Evolutionary conservation across 2,329 filamentous ascomycete genomes (phyloP).

Genomic region (Pseudocercospora fijiensis): DNA sequence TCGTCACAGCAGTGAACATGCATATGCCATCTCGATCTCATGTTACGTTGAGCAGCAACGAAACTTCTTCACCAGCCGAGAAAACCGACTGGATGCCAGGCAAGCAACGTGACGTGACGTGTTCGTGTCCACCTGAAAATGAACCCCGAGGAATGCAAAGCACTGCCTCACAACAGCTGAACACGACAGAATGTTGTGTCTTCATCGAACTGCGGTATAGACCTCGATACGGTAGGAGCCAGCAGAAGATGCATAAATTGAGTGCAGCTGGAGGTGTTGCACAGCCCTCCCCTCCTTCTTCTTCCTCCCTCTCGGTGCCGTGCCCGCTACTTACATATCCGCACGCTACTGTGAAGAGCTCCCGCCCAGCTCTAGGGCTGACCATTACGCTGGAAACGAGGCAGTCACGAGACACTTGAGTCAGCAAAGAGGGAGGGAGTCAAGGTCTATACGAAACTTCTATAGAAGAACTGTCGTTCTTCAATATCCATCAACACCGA

Average conservation of each 20-base stretch:
- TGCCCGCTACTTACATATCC: neutral
- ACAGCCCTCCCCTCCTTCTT: neutral
- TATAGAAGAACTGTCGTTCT: too few relatives aligned
- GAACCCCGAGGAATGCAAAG: neutral
- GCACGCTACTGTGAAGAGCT: too few relatives aligned
- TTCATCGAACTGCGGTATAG: neutral
- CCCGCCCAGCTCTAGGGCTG: neutral
- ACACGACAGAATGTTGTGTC: neutral
- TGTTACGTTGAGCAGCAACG: neutral
- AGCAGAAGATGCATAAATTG: neutral
- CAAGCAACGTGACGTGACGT: neutral
- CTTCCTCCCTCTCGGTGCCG: neutral
- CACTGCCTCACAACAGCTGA: slow-evolving; percentile 1
- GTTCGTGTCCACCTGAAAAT: neutral
- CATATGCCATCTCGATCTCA: too few relatives aligned
- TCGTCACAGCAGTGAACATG: too few relatives aligned
- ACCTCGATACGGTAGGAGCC: neutral
- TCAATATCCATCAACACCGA: neutral
- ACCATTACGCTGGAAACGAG: neutral
- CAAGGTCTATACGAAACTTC: too few relatives aligned
- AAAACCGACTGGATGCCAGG: neutral
- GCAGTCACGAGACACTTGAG: too few relatives aligned
- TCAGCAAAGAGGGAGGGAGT: too few relatives aligned
- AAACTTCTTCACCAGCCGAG: slow-evolving; percentile 1
- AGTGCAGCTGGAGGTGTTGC: neutral